A percentile compares a stretch with the other conserved stretches of the same genome.
These are phyloP conservation scores for Fusarium verrucosum DNA, from an alignment of 2,329 filamentous ascomycete species.

Conservation along the genomic window DNA sequence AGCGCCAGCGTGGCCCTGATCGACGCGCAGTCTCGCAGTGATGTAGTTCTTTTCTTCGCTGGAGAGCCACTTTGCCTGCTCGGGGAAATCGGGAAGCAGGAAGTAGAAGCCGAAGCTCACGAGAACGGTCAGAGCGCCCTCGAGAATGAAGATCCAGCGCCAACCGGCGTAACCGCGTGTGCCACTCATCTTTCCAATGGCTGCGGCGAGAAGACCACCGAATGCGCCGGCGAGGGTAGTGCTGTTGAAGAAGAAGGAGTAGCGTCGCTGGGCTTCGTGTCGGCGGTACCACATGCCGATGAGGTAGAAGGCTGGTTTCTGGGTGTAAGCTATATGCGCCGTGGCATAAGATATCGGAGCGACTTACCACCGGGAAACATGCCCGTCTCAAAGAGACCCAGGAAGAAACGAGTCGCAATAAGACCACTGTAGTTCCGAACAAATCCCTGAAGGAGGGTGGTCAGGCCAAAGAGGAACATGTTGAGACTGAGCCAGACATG, in stretches of 20 bases:
- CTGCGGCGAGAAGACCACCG: slow-evolving; percentile 83
- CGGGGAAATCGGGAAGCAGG: slow-evolving; percentile 76
- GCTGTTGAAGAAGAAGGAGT: slow-evolving; percentile 91
- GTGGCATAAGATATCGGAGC: not conserved
- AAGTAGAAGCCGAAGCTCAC: slow-evolving; percentile 73
- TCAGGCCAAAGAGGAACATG: slow-evolving; percentile 85
- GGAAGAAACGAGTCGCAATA: slow-evolving; percentile 83
- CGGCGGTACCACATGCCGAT: slow-evolving; percentile 92
- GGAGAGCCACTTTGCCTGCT: slow-evolving; percentile 76
- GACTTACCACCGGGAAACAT: slow-evolving; percentile 66
- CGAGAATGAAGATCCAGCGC: slow-evolving; percentile 86
- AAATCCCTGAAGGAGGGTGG: slow-evolving; percentile 79
- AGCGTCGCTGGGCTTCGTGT: slow-evolving; percentile 87
- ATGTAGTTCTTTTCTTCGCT: slow-evolving; percentile 75
- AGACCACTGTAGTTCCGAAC: slow-evolving; percentile 81
- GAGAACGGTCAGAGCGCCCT: slow-evolving; percentile 71
- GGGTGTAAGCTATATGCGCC: slow-evolving; percentile 51
- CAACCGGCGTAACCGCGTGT: slow-evolving; percentile 74
- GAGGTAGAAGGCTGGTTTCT: slow-evolving; percentile 68
- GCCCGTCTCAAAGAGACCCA: slow-evolving; percentile 79
- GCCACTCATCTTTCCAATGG: slow-evolving; percentile 88
- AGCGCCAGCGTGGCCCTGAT: slow-evolving; percentile 73
- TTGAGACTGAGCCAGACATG: slow-evolving; percentile 79
- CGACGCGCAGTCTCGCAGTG: slow-evolving; percentile 70
- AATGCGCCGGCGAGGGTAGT: slow-evolving; percentile 85